These are phyloP conservation scores for Calycina herbarum DNA, from an alignment of 2,329 filamentous ascomycete genomes.

Conservation along the genomic window DNA sequence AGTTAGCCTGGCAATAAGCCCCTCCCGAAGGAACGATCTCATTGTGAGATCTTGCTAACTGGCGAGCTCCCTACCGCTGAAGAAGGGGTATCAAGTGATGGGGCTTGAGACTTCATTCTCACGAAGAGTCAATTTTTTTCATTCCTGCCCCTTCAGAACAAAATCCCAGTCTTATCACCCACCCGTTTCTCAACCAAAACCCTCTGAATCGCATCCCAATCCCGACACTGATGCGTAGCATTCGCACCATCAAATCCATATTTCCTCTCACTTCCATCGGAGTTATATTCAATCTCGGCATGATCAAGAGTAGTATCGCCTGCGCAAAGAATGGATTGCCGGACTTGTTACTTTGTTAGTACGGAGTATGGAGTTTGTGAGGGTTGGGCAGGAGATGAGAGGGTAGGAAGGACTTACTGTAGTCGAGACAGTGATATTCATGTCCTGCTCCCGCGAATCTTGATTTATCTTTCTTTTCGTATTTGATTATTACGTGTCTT, in stretches of 20 bases:
- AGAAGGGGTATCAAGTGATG: background rate
- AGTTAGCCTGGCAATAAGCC: background rate
- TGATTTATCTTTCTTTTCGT: slow-evolving; percentile 32
- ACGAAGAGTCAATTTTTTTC: background rate
- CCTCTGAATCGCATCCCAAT: slow-evolving; percentile 32
- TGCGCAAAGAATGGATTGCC: slow-evolving; percentile 34
- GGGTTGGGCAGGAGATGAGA: background rate
- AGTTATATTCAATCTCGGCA: slow-evolving; percentile 26
- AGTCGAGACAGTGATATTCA: slow-evolving; percentile 37
- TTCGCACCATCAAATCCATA: slow-evolving; percentile 32
- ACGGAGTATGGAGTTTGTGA: too few relatives aligned
- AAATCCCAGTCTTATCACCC: slow-evolving; percentile 32
- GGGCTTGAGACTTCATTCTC: background rate
- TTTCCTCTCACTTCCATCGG: slow-evolving; percentile 26
- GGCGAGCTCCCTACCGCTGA: background rate
- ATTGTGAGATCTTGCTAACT: background rate
- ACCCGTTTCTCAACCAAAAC: slow-evolving; percentile 31
- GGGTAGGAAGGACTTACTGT: slow-evolving; percentile 25
- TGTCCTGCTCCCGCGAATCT: slow-evolving; percentile 34
- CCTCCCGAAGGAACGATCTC: background rate
- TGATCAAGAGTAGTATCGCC: slow-evolving; percentile 37
- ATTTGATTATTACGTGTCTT: slow-evolving; percentile 35
- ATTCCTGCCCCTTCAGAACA: slow-evolving; percentile 15
- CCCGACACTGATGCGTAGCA: slow-evolving; percentile 34
- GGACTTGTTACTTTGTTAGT: slow-evolving; percentile 19